Percentiles rank a stretch among this genome's conserved stretches.
Conservation (phyloP, 257 asterid species). For the Fraxinus americana region DNA sequence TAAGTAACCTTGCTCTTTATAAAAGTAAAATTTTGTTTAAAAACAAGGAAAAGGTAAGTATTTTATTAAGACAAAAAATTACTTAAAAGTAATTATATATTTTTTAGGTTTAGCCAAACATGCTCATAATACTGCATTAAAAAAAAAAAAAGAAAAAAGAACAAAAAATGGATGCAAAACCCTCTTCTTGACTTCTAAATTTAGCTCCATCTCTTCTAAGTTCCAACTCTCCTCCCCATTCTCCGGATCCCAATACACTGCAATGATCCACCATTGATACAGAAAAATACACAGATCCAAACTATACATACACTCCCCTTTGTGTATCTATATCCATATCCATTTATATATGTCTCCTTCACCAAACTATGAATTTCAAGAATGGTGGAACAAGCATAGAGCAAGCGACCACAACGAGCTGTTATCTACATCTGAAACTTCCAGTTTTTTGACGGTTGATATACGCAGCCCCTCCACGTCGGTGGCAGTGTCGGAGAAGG, state of each 20-base stretch:
- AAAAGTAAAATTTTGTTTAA: too few species aligned
- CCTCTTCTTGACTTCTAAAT: background rate
- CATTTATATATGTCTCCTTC: conserved; percentile 65
- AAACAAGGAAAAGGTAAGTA: too few species aligned
- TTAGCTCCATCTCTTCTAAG: conserved; percentile 18
- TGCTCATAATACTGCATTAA: background rate
- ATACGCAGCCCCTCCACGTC: conserved; percentile 41
- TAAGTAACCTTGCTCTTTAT: too few species aligned
- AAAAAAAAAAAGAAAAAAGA: too few species aligned
- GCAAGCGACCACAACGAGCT: conserved; percentile 43
- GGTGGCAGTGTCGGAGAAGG: conserved; percentile 46
- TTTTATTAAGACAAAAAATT: too few species aligned
- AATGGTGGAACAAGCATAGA: conserved; percentile 95
- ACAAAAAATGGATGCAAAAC: background rate
- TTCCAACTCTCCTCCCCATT: conserved; percentile 30
- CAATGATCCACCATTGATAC: conserved; percentile 55
- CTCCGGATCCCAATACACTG: conserved; percentile 46
- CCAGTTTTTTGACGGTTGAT: conserved; percentile 40
- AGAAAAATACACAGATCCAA: conserved; percentile 28
- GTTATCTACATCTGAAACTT: conserved; percentile 31
- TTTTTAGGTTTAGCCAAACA: background rate
- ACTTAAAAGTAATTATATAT: background rate
- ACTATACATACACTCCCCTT: conserved; percentile 19
- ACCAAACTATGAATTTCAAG: conserved; percentile 89
- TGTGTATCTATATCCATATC: background rate